Base-by-base conservation (phyloP, 164 flowering plant species). In the Nymphaea thermarum region DNA sequence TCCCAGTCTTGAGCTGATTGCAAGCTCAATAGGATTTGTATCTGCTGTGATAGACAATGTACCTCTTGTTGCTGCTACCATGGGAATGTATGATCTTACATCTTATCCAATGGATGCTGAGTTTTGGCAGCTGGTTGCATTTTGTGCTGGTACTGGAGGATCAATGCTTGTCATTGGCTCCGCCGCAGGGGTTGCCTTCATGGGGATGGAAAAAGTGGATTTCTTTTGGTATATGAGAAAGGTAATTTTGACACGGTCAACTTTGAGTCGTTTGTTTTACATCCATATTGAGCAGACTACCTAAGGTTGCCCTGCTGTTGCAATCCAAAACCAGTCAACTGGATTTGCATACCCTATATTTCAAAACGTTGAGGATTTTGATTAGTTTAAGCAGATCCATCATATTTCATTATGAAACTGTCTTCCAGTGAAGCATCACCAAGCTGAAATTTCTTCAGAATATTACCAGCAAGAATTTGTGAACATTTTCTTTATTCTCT, bases 161-260 rank as follows among this genome's bases (percentile, higher is more conserved):
- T 94, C 98, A 74, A 91, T 91, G 96, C 82, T 94, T 6, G 67
- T 94, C 64, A 91, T 91, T 62, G 98, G 98, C 64, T 94, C 98
- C 68, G 97, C 98, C n/a, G 98, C 97, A 71, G 98, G 98, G 25
- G 98, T 94, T 69, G 98, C 98, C n/a, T 93, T 83, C 62, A 93
- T 91, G 98, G 98, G 98, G 43, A 89, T 93, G 97, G 98, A 93
- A 65, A 91, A 89, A 76, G 86, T 88, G 43, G 95, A 93, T 77
- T 93, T 93, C 87, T 93, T 93, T 77, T 91, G 98, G 98, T 93
- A 93, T 78, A 70, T 93, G 18, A 78, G 85, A 76, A 93, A 93
- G 97, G 98, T 93, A 89, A 18, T 3, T 44, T 2, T 47, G 55
- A 47, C 12, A 47, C 7, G 55, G 3, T 47, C 12, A 12, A 25